Conservation (phyloP, 2,329 filamentous ascomycete genomes). For the Corinectria fuckeliana region DNA sequence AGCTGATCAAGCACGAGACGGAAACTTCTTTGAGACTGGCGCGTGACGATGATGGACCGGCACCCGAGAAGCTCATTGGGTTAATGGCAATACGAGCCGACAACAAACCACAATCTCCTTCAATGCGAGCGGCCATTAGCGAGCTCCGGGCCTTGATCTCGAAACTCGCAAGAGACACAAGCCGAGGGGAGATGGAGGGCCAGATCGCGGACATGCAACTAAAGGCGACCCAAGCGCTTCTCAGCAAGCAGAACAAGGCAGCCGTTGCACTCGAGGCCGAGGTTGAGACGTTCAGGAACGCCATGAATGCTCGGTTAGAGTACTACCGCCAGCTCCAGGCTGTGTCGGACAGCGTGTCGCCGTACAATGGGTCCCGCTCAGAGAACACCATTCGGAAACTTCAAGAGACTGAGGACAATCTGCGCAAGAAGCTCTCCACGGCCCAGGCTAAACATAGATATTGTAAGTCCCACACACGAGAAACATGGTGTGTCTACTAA, state of each 20-base stretch:
- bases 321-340: conserved; percentile 91
- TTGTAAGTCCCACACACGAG: conserved; percentile 46
- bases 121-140: conserved; percentile 73
- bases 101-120: conserved; percentile 63
- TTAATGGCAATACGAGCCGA: conserved; percentile 56
- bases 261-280: conserved; percentile 66
- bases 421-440: conserved; percentile 65
- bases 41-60: conserved; percentile 69
- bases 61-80: conserved; percentile 66
- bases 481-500: conserved; percentile 8
- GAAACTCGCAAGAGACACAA: conserved; percentile 50
- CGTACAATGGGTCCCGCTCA: conserved; percentile 70
- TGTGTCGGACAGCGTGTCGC: conserved; percentile 86
- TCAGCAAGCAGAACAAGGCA: conserved; percentile 59
- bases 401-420: conserved; percentile 44
- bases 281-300: conserved; percentile 74
- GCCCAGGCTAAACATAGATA: conserved; percentile 80
- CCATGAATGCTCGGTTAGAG: conserved; percentile 85
- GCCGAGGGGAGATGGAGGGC: conserved; percentile 70
- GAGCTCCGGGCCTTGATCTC: conserved; percentile 72
- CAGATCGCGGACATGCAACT: conserved; percentile 70
- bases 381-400: conserved; percentile 52
- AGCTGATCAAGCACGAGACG: conserved; percentile 76
- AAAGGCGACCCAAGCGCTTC: conserved; percentile 61
- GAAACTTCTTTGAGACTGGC: conserved; percentile 67